Base-by-base conservation (phyloP, 1,284 basidiomycete genomes). In the Ustilago sp. region DNA sequence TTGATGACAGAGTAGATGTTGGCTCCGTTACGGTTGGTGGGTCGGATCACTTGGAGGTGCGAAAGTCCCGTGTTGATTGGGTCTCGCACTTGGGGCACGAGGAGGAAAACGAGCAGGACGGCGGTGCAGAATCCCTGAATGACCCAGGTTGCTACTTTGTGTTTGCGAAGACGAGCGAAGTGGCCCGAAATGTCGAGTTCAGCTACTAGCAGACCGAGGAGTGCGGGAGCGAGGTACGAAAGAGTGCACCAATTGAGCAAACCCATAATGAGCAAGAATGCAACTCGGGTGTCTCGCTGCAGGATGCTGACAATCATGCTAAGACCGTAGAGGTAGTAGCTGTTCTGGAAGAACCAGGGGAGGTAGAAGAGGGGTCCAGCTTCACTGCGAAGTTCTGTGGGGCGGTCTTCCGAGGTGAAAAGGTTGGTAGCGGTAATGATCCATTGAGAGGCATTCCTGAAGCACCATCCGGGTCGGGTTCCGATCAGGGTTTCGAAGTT, bases 271-370 rank as follows among this genome's bases (percentile, higher is more conserved):
- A 60, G 2, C 52, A 74, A 36, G 53, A 77, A 70, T 4, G 58
- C 51, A 15, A 77, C 61, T 4, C 75, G 60, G 4, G 75, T 74
- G 47, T 77, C 75, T 8, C 28, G 51, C 43, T 70, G 70, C 28
- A 77, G 41, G 35, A 74, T 57, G 47, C 60, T 41, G 43, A 70
- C 59, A 31, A 77, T 68, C 68, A 74, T 62, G 13, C 64, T 65
- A 31, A 68, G 9, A 34, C 68, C 71, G 31, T 77, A 77, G 13
- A 73, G 45, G 53, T 77, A 77, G 65, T 70, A 77, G 65, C 68
- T 74, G 67, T 70, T 70, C 54, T 77, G 75, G 62, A 77, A 73
- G 53, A 74, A 66, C 75, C 75, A 77, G 28, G 75, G 75, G 38
- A 74, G 32, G 53, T 60, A 68, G 57, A 67, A 77, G 38, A 77